A percentile compares a stretch with the other conserved stretches of the same genome.
These are phyloP conservation scores for Sugiyamaella grinbergsii DNA, from an alignment of 1,139 yeast species.

Conservation along the genomic window DNA sequence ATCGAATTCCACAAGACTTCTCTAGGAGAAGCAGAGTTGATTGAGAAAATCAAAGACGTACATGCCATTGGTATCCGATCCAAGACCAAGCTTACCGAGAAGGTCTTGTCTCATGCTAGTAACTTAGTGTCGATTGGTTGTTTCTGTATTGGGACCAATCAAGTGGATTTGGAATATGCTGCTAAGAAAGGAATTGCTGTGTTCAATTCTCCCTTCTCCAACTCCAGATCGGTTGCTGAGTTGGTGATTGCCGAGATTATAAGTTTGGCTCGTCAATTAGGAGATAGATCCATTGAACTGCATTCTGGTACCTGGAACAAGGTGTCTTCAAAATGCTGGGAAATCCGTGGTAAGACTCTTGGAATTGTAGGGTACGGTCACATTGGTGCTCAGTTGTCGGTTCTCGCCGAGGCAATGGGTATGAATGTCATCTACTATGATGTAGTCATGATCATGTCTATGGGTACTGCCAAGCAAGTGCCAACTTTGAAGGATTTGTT, in stretches of 20 bases:
- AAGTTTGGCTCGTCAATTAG: conserved; percentile 91
- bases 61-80: conserved; percentile 99
- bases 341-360: conserved; percentile 96
- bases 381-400: conserved; percentile 96
- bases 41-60: conserved; percentile 88
- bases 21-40: conserved; percentile 87
- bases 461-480: conserved; percentile 97
- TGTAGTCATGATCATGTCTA: conserved; percentile 87
- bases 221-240: conserved; percentile 98
- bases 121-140: conserved; percentile 92
- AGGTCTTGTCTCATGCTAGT: conserved; percentile 79
- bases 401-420: conserved; percentile 96
- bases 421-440: conserved; percentile 96
- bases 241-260: conserved; percentile 94
- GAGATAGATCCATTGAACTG: conserved; percentile 94
- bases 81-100: conserved; percentile 83
- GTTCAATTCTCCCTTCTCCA: conserved; percentile 97
- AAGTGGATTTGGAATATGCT: conserved; percentile 90
- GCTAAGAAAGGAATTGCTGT: conserved; percentile 94
- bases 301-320: conserved; percentile 99
- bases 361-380: conserved; percentile 99
- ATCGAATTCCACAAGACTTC: conserved; percentile 92
- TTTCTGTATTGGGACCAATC: conserved; percentile 99
- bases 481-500: conserved; percentile 80
- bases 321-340: conserved; percentile 96